A percentile compares a stretch with the other conserved stretches of the same genome.
Evolutionary conservation across 805 yeast genomes (phyloP).

Genomic region (Suhomyces sp.): DNA sequence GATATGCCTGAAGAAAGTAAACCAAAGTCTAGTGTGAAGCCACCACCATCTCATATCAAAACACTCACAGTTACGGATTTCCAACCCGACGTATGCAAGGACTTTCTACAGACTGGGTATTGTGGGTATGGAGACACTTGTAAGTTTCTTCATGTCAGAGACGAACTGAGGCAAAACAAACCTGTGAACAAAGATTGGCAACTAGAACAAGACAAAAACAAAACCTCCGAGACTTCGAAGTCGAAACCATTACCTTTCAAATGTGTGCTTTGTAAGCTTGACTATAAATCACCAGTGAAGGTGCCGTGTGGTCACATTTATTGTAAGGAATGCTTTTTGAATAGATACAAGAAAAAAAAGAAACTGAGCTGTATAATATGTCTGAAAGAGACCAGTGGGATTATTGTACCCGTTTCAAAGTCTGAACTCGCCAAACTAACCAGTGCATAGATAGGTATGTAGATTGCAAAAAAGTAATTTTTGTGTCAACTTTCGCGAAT

Average conservation of each 20-base stretch:
- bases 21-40: constrained; percentile 15
- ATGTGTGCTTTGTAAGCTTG: constrained; percentile 58
- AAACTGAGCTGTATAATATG: constrained; percentile 55
- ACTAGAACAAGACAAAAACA: constrained; percentile 17
- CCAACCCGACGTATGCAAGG: constrained; percentile 93
- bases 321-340: constrained; percentile 60
- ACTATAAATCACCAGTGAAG: constrained; percentile 53
- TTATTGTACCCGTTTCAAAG: constrained; percentile 50
- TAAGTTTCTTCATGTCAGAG: constrained; percentile 88
- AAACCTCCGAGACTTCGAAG: constrained; percentile 14
- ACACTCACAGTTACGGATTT: constrained; percentile 75
- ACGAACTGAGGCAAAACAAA: constrained; percentile 73
- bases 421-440: constrained; percentile 6
- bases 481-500: not conserved
- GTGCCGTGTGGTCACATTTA: constrained; percentile 63
- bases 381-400: constrained; percentile 57
- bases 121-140: constrained; percentile 98
- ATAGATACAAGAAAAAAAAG: constrained; percentile 37
- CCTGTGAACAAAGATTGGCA: constrained; percentile 73
- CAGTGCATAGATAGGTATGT: not conserved
- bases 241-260: constrained; percentile 45
- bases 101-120: constrained; percentile 83
- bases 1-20: not conserved
- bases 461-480: not conserved
- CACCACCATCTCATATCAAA: constrained; percentile 43